Evolutionary conservation across 345 rosid species (phyloP), one percentile per base, ranked within the genome.

Genomic region (Linum trigynum): DNA sequence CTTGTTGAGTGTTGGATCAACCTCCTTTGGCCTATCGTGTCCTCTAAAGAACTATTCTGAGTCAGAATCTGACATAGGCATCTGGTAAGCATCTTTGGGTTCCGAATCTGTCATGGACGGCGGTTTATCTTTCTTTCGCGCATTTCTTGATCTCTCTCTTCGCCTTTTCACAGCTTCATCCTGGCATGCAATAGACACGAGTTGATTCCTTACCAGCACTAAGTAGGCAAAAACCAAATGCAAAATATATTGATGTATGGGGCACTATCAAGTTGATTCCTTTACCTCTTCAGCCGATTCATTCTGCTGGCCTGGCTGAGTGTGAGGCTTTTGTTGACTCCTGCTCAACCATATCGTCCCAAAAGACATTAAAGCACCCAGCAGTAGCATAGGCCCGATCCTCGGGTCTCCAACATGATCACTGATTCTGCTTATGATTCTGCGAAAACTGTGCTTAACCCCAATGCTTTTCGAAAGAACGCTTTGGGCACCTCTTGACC

Each of bases 371-470:
- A 90, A 78, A 66, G 97, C 86, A 68, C 80, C 85, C 79, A 92
- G 72, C 74, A 92, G 91, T 80, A 92, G 78, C 71, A 78, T 74
- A 0, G 98, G 90, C 56, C 98, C 96, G 43, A 88, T 78, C 69
- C 98, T 86, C 42, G 96, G 97, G 74, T 90, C 96, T 50, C 74
- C 81, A 48, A 92, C 55, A 62, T 70, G 75, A 77, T 84, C 89
- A 42, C 40, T 70, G 73, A 71, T 40, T 76, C 67, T 71, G 61
- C 63, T 74, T 60, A 69, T 48, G 50, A 79, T 57, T 63, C 76
- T 69, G 41, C 0, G 57, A 67, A 83, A 23, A 76, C 71, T 81
- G 53, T 77, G 83, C 73, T 81, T 87, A 71, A 84, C 64, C 75
- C 89, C 87, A n/a, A 62, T 65, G 77, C 84, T 75, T 72, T 70